Conservation (phyloP, 2,329 filamentous ascomycete genomes). For the Thelonectria blattea region DNA sequence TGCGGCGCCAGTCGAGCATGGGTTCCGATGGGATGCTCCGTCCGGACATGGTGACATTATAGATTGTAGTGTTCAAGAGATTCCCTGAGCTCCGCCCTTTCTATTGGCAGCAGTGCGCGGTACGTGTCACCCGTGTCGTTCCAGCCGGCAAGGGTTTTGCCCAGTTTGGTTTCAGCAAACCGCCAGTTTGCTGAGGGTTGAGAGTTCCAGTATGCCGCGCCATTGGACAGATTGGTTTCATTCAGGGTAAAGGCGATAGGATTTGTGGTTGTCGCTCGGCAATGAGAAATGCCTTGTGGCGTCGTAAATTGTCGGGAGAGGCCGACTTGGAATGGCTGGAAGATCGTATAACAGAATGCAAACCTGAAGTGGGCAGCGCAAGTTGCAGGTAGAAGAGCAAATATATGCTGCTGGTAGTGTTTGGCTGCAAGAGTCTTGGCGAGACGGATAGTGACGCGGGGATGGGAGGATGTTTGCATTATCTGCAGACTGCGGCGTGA, state of each 20-base stretch:
- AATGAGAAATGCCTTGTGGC: too few species aligned
- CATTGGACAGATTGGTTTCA: not conserved
- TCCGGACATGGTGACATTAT: constrained; percentile 21
- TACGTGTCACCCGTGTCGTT: constrained; percentile 13
- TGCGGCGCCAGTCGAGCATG: not conserved
- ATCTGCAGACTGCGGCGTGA: too few species aligned
- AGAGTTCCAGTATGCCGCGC: constrained; percentile 23
- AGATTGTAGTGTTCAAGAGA: constrained; percentile 6
- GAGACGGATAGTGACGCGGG: too few species aligned
- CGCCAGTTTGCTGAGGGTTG: constrained; percentile 20
- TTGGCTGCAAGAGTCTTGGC: too few species aligned
- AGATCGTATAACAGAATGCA: too few species aligned
- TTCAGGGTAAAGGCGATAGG: not conserved
- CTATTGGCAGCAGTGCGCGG: constrained; percentile 11
- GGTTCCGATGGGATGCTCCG: constrained; percentile 2
- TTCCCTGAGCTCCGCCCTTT: not conserved
- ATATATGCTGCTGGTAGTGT: too few species aligned
- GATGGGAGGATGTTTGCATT: too few species aligned
- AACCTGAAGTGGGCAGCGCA: too few species aligned
- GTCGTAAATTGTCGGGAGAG: too few species aligned
- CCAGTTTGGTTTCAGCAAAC: constrained; percentile 10
- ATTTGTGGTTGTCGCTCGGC: not conserved
- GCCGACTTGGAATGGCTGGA: too few species aligned
- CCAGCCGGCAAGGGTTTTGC: not conserved
- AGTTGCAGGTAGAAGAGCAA: too few species aligned